Evolutionary conservation across 768 basidiomycete genomes (phyloP).

Genomic region (Naganishia randhawae): DNA sequence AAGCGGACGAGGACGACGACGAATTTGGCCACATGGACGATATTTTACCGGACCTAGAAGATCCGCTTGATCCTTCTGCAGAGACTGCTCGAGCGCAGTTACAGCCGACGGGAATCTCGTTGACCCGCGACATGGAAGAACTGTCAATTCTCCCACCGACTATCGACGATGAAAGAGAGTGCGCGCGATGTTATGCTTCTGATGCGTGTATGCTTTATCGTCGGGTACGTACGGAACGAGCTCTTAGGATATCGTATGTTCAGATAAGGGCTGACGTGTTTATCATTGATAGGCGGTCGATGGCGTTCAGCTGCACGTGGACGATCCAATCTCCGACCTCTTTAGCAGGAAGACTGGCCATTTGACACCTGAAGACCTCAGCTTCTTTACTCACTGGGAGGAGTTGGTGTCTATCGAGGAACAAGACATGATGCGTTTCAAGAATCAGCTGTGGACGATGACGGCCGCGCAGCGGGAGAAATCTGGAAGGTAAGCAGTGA

Average conservation of each 20-base stretch:
- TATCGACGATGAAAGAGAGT: slow-evolving; percentile 73
- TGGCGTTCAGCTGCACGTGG: slow-evolving; percentile 56
- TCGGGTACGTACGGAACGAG: slow-evolving; percentile 57
- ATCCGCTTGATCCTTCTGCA: background rate
- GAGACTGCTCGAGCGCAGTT: too few species aligned
- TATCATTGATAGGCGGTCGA: slow-evolving; percentile 61
- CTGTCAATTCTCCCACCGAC: slow-evolving; percentile 73
- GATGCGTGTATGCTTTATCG: slow-evolving; percentile 94
- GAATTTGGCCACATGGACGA: slow-evolving; percentile 34
- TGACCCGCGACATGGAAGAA: slow-evolving; percentile 25
- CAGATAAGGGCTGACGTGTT: background rate
- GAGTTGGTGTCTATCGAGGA: slow-evolving; percentile 78
- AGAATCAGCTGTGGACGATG: slow-evolving; percentile 91
- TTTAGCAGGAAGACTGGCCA: slow-evolving; percentile 78
- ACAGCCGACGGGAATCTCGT: background rate
- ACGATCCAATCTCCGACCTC: slow-evolving; percentile 55
- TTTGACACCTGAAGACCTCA: slow-evolving; percentile 62
- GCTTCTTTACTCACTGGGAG: slow-evolving; percentile 92
- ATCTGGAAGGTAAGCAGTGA: slow-evolving; percentile 59
- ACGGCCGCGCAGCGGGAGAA: slow-evolving; percentile 71
- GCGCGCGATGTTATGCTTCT: slow-evolving; percentile 73
- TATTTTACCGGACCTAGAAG: slow-evolving; percentile 17
- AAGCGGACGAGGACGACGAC: slow-evolving; percentile 1
- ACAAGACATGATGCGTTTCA: slow-evolving; percentile 74
- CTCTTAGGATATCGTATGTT: too few species aligned